A percentile compares a stretch with the other conserved stretches of the same genome.
These are phyloP conservation scores for Exophiala xenobiotica DNA, from an alignment of 2,329 filamentous ascomycete genomes.

Conservation along the genomic window DNA sequence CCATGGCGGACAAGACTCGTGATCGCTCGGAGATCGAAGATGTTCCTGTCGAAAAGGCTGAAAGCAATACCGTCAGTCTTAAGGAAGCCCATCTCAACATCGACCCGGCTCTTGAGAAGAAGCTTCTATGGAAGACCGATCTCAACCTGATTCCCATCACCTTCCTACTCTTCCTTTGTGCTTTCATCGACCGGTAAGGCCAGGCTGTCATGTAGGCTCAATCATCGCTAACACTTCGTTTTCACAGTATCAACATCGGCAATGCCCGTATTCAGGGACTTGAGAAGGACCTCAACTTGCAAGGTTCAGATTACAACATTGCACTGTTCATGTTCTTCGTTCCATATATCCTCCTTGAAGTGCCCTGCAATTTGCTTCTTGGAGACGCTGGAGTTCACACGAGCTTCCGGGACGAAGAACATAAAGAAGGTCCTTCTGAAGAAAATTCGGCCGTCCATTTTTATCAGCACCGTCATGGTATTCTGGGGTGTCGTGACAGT, in stretches of 20 bases:
- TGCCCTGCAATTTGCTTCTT: constrained; percentile 42
- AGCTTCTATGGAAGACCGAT: constrained; percentile 50
- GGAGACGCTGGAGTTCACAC: no score
- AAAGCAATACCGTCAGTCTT: constrained; percentile 14
- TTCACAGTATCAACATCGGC: constrained; percentile 46
- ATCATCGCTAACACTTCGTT: neutral
- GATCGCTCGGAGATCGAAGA: constrained; percentile 23
- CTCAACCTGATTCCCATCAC: constrained; percentile 50
- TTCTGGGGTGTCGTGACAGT: constrained; percentile 41
- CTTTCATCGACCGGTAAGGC: constrained; percentile 38
- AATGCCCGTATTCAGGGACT: constrained; percentile 49
- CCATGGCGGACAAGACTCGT: constrained; percentile 16
- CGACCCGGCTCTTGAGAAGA: constrained; percentile 44
- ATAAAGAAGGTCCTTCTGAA: constrained; percentile 49
- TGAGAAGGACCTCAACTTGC: constrained; percentile 46
- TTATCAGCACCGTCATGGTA: constrained; percentile 26
- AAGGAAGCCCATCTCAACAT: constrained; percentile 23
- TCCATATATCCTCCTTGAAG: constrained; percentile 32
- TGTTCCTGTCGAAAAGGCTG: constrained; percentile 16
- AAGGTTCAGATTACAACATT: constrained; percentile 40
- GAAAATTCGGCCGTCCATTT: constrained; percentile 28
- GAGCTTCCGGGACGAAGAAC: no score
- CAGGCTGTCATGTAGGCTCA: neutral
- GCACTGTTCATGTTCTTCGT: constrained; percentile 31
- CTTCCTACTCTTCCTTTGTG: constrained; percentile 46